A percentile compares a stretch with the other conserved stretches of the same genome.
Conservation (phyloP, 176 grass and related monocot species). For the Oryza rufipogon region DNA sequence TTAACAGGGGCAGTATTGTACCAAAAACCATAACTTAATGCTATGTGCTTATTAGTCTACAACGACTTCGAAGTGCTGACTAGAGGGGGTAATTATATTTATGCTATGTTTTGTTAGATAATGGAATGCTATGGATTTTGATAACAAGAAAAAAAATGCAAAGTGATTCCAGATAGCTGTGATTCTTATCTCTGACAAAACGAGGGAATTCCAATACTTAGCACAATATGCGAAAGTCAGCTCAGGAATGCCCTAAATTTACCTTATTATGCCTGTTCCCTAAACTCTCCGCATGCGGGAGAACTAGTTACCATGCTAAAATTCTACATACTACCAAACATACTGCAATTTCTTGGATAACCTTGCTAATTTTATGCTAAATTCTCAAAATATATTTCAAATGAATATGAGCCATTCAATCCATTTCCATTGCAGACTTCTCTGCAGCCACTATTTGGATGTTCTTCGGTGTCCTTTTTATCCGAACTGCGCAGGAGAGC, state of each 20-base stretch:
- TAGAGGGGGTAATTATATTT: no score
- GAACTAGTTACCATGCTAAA: not conserved
- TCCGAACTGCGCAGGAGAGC: no score
- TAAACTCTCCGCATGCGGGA: not conserved
- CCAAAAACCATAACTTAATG: no score
- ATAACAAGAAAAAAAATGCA: not conserved
- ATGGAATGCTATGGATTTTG: no score
- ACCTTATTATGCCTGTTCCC: not conserved
- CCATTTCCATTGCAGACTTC: conserved; percentile 18
- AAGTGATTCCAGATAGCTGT: not conserved
- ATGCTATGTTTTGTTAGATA: no score
- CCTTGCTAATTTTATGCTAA: not conserved
- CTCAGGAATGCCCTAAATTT: not conserved
- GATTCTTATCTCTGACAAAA: not conserved
- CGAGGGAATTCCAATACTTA: not conserved
- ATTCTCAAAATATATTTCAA: conserved; percentile 24
- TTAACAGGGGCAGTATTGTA: no score
- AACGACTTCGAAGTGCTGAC: no score
- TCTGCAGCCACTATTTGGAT: conserved; percentile 15
- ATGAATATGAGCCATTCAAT: not conserved
- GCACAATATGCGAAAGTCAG: not conserved
- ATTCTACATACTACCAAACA: not conserved
- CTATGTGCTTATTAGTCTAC: no score
- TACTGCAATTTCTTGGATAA: not conserved
- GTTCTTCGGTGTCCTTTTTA: not conserved